Base-by-base conservation (phyloP, 176 grass and related monocot species). In the Tillandsia leiboldiana region DNA sequence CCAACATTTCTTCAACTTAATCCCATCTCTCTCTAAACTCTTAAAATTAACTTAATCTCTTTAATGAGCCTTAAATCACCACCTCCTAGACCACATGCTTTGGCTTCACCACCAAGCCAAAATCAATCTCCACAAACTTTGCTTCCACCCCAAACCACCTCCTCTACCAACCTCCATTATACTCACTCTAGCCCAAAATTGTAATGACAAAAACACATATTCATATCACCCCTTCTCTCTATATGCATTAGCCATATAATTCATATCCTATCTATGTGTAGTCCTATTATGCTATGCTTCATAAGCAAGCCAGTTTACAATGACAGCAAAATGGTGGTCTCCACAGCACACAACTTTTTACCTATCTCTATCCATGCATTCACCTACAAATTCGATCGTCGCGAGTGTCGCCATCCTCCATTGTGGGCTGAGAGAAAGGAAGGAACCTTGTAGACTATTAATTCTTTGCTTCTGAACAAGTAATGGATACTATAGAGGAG, bases 401-500 rank as follows among this genome's bases (percentile, higher is more conserved):
- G 20, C n/a, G 54, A 15, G 54, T 22, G 54, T 59, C 54, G 14
- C 54, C 20, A 17, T 59, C 54, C 54, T 18, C 17, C 54, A 5
- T 18, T 59, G 54, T 18, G 33, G 6, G 20, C 20, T 59, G 54
- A 56, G 7, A 59, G 12, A 14, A 22, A 59, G 8, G 2, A 17
- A 8, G 20, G n/a, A 59, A 12, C 53, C 28, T 49, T 5, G 13
- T 59, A 59, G 54, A 13, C 12, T 59, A 13, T 14, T 20, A 7
- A 20, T 58, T 20, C 15, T 59, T 59, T 59, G 14, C 54, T 59
- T 59, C 54, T 42, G 33, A 42, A 65, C 58, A 23, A 18, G 1
- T 24, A 6, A 96, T 97, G 93, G 89, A 90, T 73, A 74, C 86
- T 23, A 85, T 87, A 26, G 82, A 92, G 76, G 93, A 93, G 79